phyloP scores from a whole-genome alignment of 768 basidiomycete genomes.

The Filobasidium floriforme region DNA sequence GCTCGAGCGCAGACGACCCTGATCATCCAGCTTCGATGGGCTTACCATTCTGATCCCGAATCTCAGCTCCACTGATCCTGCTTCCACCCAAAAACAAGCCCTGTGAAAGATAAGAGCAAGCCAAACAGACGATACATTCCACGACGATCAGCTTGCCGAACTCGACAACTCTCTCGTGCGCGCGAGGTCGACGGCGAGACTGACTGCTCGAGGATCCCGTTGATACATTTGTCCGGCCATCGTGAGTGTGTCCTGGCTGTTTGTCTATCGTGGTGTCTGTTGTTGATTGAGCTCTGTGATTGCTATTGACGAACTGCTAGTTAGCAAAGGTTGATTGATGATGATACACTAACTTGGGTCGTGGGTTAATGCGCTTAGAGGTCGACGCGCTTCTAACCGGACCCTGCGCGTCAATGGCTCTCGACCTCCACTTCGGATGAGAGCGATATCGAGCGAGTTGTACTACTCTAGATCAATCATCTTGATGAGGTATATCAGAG shows the following conservation, averaged over 20 bases:
- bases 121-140: too few species aligned
- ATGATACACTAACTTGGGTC: too few species aligned
- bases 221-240: constrained; percentile 46
- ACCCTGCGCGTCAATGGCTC: too few species aligned
- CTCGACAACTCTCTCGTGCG: background rate
- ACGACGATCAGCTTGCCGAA: background rate
- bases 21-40: too few species aligned
- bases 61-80: constrained; percentile 87
- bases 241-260: constrained; percentile 4
- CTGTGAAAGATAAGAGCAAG: constrained; percentile 21
- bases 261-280: background rate
- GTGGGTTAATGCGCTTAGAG: too few species aligned
- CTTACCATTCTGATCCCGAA: constrained; percentile 90
- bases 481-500: too few species aligned
- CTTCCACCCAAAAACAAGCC: constrained; percentile 92
- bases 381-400: too few species aligned
- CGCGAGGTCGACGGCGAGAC: constrained; percentile 11
- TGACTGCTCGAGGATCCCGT: constrained; percentile 44
- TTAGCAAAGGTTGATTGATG: background rate
- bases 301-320: background rate
- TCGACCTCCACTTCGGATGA: too few species aligned
- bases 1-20: background rate
- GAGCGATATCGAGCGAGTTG: too few species aligned
- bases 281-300: background rate
- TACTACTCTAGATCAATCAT: too few species aligned